Conservation (phyloP, 1,139 yeast species). For the Groenewaldozyma sp. region DNA sequence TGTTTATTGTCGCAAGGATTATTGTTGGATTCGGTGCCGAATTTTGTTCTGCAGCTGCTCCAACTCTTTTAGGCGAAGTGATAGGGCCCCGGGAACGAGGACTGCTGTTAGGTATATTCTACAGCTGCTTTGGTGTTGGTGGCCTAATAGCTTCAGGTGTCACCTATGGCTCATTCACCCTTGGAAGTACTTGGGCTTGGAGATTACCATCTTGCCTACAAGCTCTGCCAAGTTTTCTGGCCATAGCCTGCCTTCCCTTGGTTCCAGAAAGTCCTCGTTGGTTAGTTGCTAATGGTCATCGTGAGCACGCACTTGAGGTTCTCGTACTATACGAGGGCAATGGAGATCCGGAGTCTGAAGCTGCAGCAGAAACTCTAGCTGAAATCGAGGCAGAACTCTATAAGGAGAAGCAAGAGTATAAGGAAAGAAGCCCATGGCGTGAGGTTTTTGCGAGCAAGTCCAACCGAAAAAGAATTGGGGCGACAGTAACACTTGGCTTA, state of each 20-base stretch:
- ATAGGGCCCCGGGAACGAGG: conserved; percentile 51
- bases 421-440: too few species aligned
- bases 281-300: conserved; percentile 34
- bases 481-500: too few species aligned
- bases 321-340: too few species aligned
- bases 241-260: conserved; percentile 29
- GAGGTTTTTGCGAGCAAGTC: too few species aligned
- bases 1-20: conserved; percentile 36
- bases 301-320: conserved; percentile 25
- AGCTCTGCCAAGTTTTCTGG: neutral
- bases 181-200: neutral
- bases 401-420: too few species aligned
- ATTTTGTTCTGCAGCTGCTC: conserved; percentile 52
- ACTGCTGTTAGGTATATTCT: conserved; percentile 11
- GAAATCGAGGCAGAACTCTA: too few species aligned
- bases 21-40: conserved; percentile 49
- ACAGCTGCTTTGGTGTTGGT: neutral
- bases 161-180: neutral
- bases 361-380: too few species aligned
- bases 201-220: neutral
- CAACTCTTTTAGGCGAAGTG: conserved; percentile 58
- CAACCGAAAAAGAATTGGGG: too few species aligned
- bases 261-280: conserved; percentile 55
- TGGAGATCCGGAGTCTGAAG: too few species aligned
- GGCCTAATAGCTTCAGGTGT: neutral